Conservation (phyloP, 805 yeast species). For the Ogataea angusta region DNA sequence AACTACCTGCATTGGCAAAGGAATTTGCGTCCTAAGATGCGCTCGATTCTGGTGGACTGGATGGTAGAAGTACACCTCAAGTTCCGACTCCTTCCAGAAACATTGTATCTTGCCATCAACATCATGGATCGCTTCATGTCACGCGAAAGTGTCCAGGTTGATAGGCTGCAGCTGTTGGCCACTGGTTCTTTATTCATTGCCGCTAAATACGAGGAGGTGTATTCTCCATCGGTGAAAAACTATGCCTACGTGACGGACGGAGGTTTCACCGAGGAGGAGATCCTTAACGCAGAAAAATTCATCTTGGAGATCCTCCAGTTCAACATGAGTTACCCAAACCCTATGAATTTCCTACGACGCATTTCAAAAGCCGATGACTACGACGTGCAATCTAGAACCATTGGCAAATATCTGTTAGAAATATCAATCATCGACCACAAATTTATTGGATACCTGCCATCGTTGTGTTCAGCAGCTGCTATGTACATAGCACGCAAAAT, state of each 20-base stretch:
- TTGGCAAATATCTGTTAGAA: constrained; percentile 82
- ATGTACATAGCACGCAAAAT: constrained; percentile 79
- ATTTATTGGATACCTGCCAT: constrained; percentile 71
- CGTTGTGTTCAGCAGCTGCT: constrained; percentile 81
- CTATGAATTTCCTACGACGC: constrained; percentile 84
- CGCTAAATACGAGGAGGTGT: constrained; percentile 91
- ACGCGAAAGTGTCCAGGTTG: constrained; percentile 67
- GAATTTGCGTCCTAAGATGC: constrained; percentile 73
- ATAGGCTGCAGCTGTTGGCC: constrained; percentile 79
- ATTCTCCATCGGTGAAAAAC: constrained; percentile 78
- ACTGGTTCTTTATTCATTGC: constrained; percentile 85
- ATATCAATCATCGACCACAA: constrained; percentile 71
- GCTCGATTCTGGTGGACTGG: constrained; percentile 92
- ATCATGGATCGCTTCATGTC: constrained; percentile 86
- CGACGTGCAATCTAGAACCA: constrained; percentile 76
- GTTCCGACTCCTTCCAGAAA: constrained; percentile 81
- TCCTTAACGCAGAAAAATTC: constrained; percentile 77
- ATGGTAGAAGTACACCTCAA: constrained; percentile 82
- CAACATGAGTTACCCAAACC: constrained; percentile 81
- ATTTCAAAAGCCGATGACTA: constrained; percentile 90
- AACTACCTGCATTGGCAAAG: constrained; percentile 62
- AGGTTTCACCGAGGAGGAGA: constrained; percentile 75
- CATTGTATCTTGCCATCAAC: constrained; percentile 77
- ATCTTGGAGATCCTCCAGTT: constrained; percentile 70
- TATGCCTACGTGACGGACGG: constrained; percentile 89